Percentiles rank a stretch among this genome's conserved stretches.
phyloP scores from a whole-genome alignment of 768 basidiomycete species.

The Rhodotorula graminis region DNA sequence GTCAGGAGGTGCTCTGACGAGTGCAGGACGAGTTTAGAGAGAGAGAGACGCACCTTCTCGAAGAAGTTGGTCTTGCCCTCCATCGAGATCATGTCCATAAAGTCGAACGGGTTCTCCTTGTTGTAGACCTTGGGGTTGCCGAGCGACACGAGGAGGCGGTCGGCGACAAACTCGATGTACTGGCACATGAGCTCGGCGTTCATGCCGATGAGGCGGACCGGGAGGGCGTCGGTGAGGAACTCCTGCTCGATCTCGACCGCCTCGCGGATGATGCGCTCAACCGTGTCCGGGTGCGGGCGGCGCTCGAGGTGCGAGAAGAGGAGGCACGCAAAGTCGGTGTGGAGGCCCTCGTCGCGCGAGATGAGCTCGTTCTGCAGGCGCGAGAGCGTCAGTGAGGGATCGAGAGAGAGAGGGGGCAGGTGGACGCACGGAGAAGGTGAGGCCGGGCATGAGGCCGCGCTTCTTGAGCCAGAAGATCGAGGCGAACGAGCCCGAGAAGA shows the following conservation, averaged over 20 bases:
- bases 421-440: constrained; percentile 89
- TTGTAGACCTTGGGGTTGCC: constrained; percentile 76
- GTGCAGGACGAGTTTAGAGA: background rate
- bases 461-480: constrained; percentile 96
- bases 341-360: constrained; percentile 89
- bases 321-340: constrained; percentile 90
- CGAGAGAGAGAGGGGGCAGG: constrained; percentile 46
- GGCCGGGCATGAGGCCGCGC: constrained; percentile 87
- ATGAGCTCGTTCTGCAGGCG: constrained; percentile 50
- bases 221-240: constrained; percentile 58
- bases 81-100: constrained; percentile 55
- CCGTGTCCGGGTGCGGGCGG: constrained; percentile 70
- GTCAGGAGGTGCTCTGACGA: background rate
- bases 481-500: constrained; percentile 85
- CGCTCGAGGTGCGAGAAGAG: constrained; percentile 74
- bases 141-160: constrained; percentile 73
- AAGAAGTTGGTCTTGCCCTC: constrained; percentile 97
- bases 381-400: background rate
- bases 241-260: constrained; percentile 56
- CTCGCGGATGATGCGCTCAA: constrained; percentile 66
- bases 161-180: constrained; percentile 63
- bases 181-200: constrained; percentile 82
- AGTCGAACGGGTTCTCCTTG: constrained; percentile 62
- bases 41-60: constrained; percentile 50
- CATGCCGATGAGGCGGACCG: constrained; percentile 82